Evolutionary conservation across 2,329 filamentous ascomycete genomes (phyloP), one percentile per base, ranked within the genome.

Genomic region (Colletotrichum somersetense): DNA sequence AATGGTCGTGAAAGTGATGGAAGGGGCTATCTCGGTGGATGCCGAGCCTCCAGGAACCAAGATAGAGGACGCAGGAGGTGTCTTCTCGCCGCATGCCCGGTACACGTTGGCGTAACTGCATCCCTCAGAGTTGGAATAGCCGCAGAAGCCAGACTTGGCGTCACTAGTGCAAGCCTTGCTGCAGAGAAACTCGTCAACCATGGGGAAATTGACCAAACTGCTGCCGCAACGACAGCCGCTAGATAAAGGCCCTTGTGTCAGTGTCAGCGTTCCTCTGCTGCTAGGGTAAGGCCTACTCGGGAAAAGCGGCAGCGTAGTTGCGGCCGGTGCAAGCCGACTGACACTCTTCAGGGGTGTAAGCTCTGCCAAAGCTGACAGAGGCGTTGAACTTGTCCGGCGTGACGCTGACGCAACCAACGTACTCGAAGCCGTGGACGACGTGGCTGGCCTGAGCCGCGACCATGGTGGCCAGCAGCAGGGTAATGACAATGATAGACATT

Each of bases 151-250:
- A 1, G 55, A 48, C 30, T 48, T 38, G 42, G 62, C 14, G 42
- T 66, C 50, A 23, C 62, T 44, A 20, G 44, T 62, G 71, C 71
- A 73, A 1, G 67, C 40, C 11, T 35, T 71, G 63, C 63, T 59
- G 14, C 73, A 74, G 57, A 66, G 38, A 48, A 52, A 23, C 23
- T 74, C 73, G 16, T 73, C 67, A 3, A 66, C 42, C 20, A 42
- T 62, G 18, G 23, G 30, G 20, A 67, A 52, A 16, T n/a, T 61
- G 20, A 40, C 53, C 59, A 67, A 44, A 35, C 62, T 67, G 50
- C 61, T 66, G 50, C 71, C 71, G 44, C 73, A 74, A 14, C 56
- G 73, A 38, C 73, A 74, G 18, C 52, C 48, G 33, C 73, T 74
- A n/a, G 6, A n/a, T 0, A 7, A 42, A n/a, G 5, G 2, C 52